Evolutionary conservation across 257 asterid genomes (phyloP), one percentile per base, ranked within the genome.

Genomic region (Lithospermum erythrorhizon): DNA sequence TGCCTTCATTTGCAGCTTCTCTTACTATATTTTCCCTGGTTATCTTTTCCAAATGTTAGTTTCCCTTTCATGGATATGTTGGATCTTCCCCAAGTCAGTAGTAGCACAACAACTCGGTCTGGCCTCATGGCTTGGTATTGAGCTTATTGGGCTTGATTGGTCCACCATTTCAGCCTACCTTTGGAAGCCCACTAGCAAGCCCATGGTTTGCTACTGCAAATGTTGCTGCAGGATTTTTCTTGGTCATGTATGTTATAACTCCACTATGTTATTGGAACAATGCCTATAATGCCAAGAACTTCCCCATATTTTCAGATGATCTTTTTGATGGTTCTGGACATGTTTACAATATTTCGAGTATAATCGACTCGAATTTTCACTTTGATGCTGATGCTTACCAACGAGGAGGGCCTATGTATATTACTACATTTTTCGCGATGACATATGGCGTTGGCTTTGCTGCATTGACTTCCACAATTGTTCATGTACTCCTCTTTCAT

Each of bases 181-280:
- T n/a, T 9, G 97, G 97, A 15, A 91, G 98, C 81, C 98, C 98
- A 15, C 72, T 91, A 62, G 97, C 95, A 51, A 91, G 98, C 82
- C 98, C 98, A 18, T 91, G 98, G 98, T 91, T 91, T 60, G 96
- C 97, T 25, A 84, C 98, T 65, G 98, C 84, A 53, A 91, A 91
- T 56, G 75, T 91, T 48, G 95, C 98, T 48, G 87, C 70, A 61
- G 98, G 97, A 53, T 91, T 82, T 78, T 65, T 86, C 55, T 70
- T 88, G 56, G 66, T 89, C 74, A 72, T 84, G 86, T 91, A 88
- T 57, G 76, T 79, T 21, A 57, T 84, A 32, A 78, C 90, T 22
- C 98, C 97, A 29, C 37, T 81, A 17, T 65, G 73, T 73, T 91
- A 91, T 62, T 85, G 95, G 95, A 69, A 75, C 77, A 67, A 86